Conservation (phyloP, 495 filamentous ascomycete species). For the Penicillium desertorum region DNA sequence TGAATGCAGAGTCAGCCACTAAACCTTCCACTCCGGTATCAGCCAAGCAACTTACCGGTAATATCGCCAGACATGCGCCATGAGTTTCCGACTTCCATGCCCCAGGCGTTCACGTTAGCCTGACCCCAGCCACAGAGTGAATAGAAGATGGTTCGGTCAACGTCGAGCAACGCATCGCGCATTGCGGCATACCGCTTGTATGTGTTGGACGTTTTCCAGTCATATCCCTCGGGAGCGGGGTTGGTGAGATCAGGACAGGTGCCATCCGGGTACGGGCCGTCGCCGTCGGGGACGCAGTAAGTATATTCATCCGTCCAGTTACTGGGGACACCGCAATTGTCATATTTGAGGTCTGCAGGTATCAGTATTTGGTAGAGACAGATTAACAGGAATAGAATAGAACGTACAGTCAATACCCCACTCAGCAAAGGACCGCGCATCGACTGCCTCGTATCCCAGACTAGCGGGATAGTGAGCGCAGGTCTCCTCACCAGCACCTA, state of each 20-base stretch:
- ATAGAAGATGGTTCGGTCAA: constrained; percentile 60
- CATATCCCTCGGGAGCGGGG: constrained; percentile 50
- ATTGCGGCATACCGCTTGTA: constrained; percentile 56
- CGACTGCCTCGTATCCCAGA: constrained; percentile 59
- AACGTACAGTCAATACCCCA: constrained; percentile 65
- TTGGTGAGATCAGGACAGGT: constrained; percentile 39
- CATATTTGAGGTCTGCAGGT: constrained; percentile 62
- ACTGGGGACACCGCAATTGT: constrained; percentile 60
- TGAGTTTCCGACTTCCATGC: constrained; percentile 47
- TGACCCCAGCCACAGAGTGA: constrained; percentile 66
- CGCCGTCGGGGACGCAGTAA: constrained; percentile 36
- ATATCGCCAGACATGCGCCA: constrained; percentile 61
- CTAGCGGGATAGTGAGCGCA: constrained; percentile 64
- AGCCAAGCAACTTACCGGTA: constrained; percentile 30
- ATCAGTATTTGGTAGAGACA: not conserved
- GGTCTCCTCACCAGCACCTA: constrained; percentile 59
- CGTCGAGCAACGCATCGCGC: constrained; percentile 56
- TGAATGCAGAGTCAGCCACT: constrained; percentile 17
- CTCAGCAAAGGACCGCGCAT: constrained; percentile 59
- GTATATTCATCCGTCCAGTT: constrained; percentile 45
- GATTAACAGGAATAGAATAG: not conserved
- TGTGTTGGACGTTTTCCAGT: constrained; percentile 53
- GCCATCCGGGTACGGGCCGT: constrained; percentile 35
- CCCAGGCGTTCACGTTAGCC: constrained; percentile 54
- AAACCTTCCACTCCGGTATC: constrained; percentile 10